Conservation (phyloP, 2,329 filamentous ascomycete genomes). For the Curvularia spicifera region DNA sequence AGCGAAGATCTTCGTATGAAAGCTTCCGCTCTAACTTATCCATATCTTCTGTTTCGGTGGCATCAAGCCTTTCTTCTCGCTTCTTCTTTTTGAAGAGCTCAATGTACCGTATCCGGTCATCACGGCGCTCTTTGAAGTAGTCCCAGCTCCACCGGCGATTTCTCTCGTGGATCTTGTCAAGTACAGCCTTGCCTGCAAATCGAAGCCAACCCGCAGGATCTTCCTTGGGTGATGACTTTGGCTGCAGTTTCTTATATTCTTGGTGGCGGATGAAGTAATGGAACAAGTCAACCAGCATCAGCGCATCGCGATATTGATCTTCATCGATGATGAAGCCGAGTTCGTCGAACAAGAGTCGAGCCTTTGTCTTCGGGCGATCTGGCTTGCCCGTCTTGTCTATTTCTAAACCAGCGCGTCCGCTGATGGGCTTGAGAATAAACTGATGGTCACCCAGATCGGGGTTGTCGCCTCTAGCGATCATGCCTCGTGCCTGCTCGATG, state of each 20-base stretch:
- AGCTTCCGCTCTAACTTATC: constrained; percentile 84
- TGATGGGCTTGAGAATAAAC: constrained; percentile 95
- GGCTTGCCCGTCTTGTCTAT: constrained; percentile 89
- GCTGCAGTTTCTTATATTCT: constrained; percentile 92
- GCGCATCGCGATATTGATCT: constrained; percentile 91
- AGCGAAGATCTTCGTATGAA: constrained; percentile 91
- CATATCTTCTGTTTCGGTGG: constrained; percentile 74
- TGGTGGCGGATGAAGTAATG: constrained; percentile 98
- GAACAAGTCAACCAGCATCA: constrained; percentile 99
- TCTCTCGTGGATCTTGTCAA: constrained; percentile 92
- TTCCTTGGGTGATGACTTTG: constrained; percentile 83
- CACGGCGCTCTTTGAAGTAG: constrained; percentile 89
- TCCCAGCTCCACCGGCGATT: constrained; percentile 96
- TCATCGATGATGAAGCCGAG: constrained; percentile 98
- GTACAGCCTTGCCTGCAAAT: constrained; percentile 87
- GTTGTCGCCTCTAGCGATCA: constrained; percentile 77
- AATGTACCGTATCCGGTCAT: constrained; percentile 88
- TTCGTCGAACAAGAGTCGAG: constrained; percentile 91
- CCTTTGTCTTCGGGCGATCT: constrained; percentile 84
- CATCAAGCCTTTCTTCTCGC: constrained; percentile 69
- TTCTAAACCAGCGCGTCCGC: constrained; percentile 90
- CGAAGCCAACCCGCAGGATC: constrained; percentile 90
- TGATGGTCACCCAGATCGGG: constrained; percentile 70
- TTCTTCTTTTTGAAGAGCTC: constrained; percentile 93
- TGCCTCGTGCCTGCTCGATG: constrained; percentile 74